Conservation (phyloP, 2,329 filamentous ascomycete genomes). For the Hypoxylon sp. region DNA sequence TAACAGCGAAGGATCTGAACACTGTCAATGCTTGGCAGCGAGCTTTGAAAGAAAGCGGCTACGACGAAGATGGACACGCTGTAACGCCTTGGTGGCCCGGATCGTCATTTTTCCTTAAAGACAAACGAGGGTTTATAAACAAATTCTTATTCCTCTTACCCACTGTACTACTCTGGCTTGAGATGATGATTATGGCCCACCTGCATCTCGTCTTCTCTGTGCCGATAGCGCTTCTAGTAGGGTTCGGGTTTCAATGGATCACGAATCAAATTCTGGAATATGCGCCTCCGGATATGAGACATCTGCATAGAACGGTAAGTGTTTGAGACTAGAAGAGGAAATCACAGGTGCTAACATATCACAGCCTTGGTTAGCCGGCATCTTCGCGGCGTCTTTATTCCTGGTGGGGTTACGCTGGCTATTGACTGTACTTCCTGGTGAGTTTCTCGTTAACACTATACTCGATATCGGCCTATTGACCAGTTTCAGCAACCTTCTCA, state of each 20-base stretch:
- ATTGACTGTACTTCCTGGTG: conserved; percentile 78
- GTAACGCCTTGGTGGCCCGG: conserved; percentile 78
- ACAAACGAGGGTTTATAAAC: conserved; percentile 81
- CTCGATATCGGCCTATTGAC: conserved; percentile 46
- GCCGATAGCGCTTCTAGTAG: conserved; percentile 75
- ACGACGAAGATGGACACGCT: conserved; percentile 80
- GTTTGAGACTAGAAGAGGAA: neutral
- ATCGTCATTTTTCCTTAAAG: conserved; percentile 79
- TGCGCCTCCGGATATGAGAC: conserved; percentile 88
- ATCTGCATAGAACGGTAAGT: conserved; percentile 87
- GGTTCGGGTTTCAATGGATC: conserved; percentile 80
- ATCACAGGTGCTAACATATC: conserved; percentile 27
- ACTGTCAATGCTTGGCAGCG: conserved; percentile 84
- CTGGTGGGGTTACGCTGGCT: conserved; percentile 83
- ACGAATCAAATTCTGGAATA: conserved; percentile 83
- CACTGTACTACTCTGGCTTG: conserved; percentile 78
- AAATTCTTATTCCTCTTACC: conserved; percentile 94
- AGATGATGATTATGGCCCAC: conserved; percentile 78
- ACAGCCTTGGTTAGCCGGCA: conserved; percentile 90
- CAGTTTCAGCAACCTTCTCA: conserved; percentile 70
- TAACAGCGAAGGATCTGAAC: conserved; percentile 91
- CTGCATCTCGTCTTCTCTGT: conserved; percentile 81
- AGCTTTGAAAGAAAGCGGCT: conserved; percentile 86
- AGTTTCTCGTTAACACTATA: conserved; percentile 45
- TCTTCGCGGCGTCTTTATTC: conserved; percentile 90